Percentiles rank a stretch among this genome's conserved stretches.
Conservation (phyloP, 352 stramenopile species). For the Peronosclerospora sorghi region DNA sequence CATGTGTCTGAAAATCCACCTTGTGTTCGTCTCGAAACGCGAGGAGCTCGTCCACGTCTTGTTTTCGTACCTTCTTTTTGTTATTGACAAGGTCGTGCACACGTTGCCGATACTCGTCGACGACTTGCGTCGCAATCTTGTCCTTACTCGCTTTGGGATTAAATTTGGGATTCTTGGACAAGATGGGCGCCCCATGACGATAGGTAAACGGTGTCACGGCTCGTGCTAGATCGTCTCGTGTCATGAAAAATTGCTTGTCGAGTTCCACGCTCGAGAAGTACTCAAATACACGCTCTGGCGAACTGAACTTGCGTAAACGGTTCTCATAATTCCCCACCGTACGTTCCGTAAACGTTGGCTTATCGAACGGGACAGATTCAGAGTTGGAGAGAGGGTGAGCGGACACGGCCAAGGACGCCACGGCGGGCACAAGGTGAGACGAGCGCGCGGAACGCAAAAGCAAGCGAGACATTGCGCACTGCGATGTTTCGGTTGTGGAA, state of each 20-base stretch:
- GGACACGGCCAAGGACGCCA: conserved; percentile 2
- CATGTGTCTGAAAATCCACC: conserved; percentile 78
- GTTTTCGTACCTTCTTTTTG: conserved; percentile 27
- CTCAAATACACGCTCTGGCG: conserved; percentile 82
- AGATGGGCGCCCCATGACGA: conserved; percentile 51
- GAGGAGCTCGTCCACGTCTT: conserved; percentile 43
- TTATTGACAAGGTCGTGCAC: conserved; percentile 52
- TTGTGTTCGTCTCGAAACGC: conserved; percentile 42
- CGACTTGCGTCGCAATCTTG: conserved; percentile 37
- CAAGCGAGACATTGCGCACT: conserved; percentile 16
- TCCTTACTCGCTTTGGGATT: conserved; percentile 44
- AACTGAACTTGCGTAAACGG: conserved; percentile 72
- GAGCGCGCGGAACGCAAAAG: conserved; percentile 17
- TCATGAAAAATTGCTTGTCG: conserved; percentile 78
- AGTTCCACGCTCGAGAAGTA: conserved; percentile 85
- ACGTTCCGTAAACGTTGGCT: conserved; percentile 61
- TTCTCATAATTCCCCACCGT: conserved; percentile 85
- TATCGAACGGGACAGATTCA: conserved; percentile 12
- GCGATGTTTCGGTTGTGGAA: neutral
- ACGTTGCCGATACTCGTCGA: conserved; percentile 38
- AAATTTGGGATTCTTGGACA: conserved; percentile 77
- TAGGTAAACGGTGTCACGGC: conserved; percentile 79
- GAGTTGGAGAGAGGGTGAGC: neutral
- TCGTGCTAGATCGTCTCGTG: conserved; percentile 63
- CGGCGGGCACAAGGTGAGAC: neutral